A percentile compares a stretch with the other conserved stretches of the same genome.
phyloP scores from a whole-genome alignment of 116 monocot species.

The Trichopus zeylanicus region DNA sequence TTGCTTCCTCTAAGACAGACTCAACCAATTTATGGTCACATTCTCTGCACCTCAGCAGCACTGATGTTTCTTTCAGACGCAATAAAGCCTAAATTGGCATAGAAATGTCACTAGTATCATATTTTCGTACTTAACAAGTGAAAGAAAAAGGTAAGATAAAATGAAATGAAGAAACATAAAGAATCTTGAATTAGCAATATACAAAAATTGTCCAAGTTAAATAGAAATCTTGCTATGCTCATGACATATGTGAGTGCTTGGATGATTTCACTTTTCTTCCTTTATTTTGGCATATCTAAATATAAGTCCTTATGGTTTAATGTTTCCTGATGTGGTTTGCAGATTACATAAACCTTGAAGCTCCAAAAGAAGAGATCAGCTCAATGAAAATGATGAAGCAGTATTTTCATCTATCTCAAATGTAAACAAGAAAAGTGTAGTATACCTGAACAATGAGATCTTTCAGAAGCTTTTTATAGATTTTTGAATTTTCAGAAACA shows the following conservation, averaged over 20 bases:
- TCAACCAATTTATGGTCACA: slow-evolving; percentile 28
- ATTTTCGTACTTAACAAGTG: background rate
- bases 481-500: slow-evolving; percentile 24
- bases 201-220: background rate
- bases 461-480: slow-evolving; percentile 44
- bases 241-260: no score
- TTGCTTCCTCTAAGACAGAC: slow-evolving; percentile 52
- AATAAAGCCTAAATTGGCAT: slow-evolving; percentile 37
- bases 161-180: background rate
- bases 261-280: no score
- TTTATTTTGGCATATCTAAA: no score
- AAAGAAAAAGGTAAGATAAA: background rate
- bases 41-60: slow-evolving; percentile 57
- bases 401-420: background rate
- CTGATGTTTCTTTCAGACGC: slow-evolving; percentile 62
- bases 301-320: no score
- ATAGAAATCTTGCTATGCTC: background rate
- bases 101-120: background rate
- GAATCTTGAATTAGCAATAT: background rate
- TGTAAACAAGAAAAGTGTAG: background rate
- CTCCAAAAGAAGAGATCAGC: background rate
- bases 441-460: slow-evolving; percentile 53
- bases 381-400: background rate
- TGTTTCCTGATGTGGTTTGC: no score
- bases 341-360: background rate